Base-by-base conservation (phyloP, 495 filamentous ascomycete species). In the Bacidia rubella region DNA sequence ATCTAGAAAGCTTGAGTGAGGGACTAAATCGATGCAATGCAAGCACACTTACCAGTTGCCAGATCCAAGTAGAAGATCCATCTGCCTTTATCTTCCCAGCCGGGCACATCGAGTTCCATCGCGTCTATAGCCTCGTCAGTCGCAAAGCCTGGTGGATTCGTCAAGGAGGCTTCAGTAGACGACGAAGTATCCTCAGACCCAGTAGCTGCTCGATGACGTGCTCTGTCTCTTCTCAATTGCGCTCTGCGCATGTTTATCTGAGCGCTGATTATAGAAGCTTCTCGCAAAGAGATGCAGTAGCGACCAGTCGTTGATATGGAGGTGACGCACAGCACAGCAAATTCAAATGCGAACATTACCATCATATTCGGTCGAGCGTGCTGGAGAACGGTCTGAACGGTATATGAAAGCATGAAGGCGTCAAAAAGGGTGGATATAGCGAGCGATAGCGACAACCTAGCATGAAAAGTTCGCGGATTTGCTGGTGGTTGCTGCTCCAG, bases 331-430 rank as follows among this genome's bases (percentile, higher is more conserved):
- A 97, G 67, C 53, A 98, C 79, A 11, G 89, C 88, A 59, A 97
- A 98, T 65, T 98, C 92, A 60, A 98, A 97, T 17, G 89, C 81
- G 62, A 98, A 98, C 89, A 97, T 97, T 52, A 98, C 87, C 93
- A 98, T 98, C 87, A 98, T 96, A 50, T 92, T 89, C 0, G 92
- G 89, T 19, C 86, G 79, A 0, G 92, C 86, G 55, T 88, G 80
- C 42, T 83, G 77, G 19, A 95, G 79, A 23, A 98, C 89, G 1
- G 84, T 86, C 10, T 79, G 74, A 59, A 94, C 70, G 54, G 83
- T 83, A 62, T 96, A 95, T 22, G 68, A 72, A 54, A 96, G 73
- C 69, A 98, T 78, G 57, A 75, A 82, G 22, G 76, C 62, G 65
- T 93, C 81, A 67, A 90, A 94, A 15, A 77, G 47, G 39, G 92